Evolutionary conservation across 192 early-diverging fungal species (phyloP).

Genomic region (Entomortierella beljakovae): DNA sequence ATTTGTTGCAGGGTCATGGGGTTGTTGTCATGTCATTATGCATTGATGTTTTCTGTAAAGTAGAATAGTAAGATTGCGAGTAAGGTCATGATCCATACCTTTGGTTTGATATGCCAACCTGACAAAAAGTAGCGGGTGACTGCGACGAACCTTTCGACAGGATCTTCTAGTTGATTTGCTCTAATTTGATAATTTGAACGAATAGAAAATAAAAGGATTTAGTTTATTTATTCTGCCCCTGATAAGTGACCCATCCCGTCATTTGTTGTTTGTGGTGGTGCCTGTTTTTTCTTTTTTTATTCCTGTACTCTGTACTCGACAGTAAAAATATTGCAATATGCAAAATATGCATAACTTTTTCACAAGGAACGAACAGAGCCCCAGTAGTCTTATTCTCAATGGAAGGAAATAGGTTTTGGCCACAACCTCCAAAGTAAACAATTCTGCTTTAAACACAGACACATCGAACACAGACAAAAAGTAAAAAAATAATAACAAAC

Average conservation of each 20-base stretch:
- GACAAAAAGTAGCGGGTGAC: conserved; percentile 90
- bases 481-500: not conserved
- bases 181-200: conserved; percentile 55
- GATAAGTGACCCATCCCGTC: not conserved
- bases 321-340: too few species aligned
- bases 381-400: not conserved
- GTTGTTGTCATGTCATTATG: too few species aligned
- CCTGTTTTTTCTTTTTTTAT: not conserved
- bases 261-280: not conserved
- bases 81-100: conserved; percentile 64
- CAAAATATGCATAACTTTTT: too few species aligned
- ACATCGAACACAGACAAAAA: not conserved
- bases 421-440: conserved; percentile 14
- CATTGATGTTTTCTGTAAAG: too few species aligned
- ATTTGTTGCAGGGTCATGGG: too few species aligned
- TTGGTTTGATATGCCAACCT: conserved; percentile 94
- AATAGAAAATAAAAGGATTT: not conserved
- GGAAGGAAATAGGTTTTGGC: not conserved
- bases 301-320: too few species aligned
- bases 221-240: not conserved
- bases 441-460: not conserved
- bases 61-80: too few species aligned
- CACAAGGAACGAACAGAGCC: too few species aligned
- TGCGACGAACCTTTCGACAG: conserved; percentile 81
- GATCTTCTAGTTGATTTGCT: conserved; percentile 73